Conservation (phyloP, 441 rosid genomes). For the Adansonia gregorii region DNA sequence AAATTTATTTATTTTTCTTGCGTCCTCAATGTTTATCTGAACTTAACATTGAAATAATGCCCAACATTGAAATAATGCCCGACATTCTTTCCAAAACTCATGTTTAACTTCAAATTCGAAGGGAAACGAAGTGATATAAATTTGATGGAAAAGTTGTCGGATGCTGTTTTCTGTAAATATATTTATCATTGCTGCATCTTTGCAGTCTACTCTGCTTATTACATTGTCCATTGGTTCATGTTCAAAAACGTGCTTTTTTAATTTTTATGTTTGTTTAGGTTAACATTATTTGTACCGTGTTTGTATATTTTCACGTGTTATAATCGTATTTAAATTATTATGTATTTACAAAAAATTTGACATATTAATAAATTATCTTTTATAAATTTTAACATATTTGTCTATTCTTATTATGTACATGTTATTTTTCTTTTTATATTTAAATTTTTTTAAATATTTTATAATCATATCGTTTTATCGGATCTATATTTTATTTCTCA, state of each 20-base stretch:
- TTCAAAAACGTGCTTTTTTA: neutral
- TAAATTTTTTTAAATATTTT: too few relatives aligned
- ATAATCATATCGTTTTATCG: too few relatives aligned
- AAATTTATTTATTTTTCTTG: neutral
- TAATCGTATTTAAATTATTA: too few relatives aligned
- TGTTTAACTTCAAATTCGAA: neutral
- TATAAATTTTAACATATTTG: too few relatives aligned
- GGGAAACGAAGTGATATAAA: neutral
- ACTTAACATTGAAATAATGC: conserved; percentile 11
- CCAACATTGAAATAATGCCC: neutral
- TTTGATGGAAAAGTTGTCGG: neutral
- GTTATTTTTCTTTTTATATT: too few relatives aligned
- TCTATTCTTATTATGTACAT: too few relatives aligned
- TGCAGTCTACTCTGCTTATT: neutral
- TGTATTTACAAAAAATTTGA: too few relatives aligned
- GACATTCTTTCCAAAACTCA: neutral
- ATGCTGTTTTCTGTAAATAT: neutral
- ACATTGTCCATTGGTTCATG: neutral
- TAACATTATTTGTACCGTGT: too few relatives aligned
- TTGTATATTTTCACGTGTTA: too few relatives aligned
- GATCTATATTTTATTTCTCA: too few relatives aligned
- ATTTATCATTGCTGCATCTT: neutral
- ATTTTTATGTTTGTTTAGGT: too few relatives aligned
- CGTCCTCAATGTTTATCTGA: neutral
- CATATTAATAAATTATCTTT: too few relatives aligned